These are phyloP conservation scores for Lichtheimia ornata DNA, from an alignment of 371 early-diverging fungal species.

Conservation along the genomic window DNA sequence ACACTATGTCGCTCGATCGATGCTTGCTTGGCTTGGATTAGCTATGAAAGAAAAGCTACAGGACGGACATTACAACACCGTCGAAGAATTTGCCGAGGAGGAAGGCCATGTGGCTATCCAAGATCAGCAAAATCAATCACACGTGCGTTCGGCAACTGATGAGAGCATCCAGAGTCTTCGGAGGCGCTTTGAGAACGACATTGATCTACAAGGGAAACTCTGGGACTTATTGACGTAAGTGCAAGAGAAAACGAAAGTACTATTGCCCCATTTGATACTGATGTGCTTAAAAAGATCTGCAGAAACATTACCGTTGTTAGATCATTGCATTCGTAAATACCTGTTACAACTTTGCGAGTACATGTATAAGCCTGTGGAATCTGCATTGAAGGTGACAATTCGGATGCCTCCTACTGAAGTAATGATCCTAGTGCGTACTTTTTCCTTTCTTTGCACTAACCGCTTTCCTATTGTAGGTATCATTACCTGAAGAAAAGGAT, in stretches of 20 bases:
- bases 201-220: constrained; percentile 33
- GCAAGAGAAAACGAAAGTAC: neutral
- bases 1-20: constrained; percentile 50
- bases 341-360: constrained; percentile 60
- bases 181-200: constrained; percentile 39
- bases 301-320: constrained; percentile 36
- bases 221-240: constrained; percentile 47
- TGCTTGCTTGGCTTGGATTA: constrained; percentile 55
- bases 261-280: neutral
- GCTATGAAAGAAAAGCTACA: constrained; percentile 43
- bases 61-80: constrained; percentile 9
- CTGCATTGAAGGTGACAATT: constrained; percentile 56
- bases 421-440: neutral
- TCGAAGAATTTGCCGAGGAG: constrained; percentile 54
- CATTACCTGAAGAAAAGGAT: neutral
- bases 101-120: constrained; percentile 43
- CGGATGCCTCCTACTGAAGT: constrained; percentile 37
- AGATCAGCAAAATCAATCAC: constrained; percentile 21
- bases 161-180: constrained; percentile 34
- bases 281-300: constrained; percentile 18
- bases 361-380: constrained; percentile 60
- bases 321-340: constrained; percentile 59
- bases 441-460: too few species aligned
- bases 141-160: constrained; percentile 28
- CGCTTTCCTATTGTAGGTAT: too few species aligned